phyloP scores from a whole-genome alignment of 1,284 basidiomycete species.

The Tylopilus orsonianus region DNA sequence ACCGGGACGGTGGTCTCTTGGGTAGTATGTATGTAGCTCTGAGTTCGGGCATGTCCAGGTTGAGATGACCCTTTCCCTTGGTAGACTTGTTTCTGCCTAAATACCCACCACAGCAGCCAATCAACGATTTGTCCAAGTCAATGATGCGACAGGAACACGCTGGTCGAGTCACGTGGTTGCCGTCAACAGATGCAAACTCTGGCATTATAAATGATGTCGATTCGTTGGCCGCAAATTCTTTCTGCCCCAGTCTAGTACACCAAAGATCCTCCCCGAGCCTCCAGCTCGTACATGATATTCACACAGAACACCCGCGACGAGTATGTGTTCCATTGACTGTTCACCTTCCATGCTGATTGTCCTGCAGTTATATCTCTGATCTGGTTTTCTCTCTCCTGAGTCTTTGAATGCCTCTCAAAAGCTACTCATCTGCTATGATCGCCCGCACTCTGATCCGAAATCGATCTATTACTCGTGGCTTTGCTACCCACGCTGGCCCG shows the following conservation, averaged over 20 bases:
- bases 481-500: constrained; percentile 66
- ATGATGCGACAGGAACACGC: too few relatives aligned
- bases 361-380: constrained; percentile 76
- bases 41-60: too few relatives aligned
- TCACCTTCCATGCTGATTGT: constrained; percentile 5
- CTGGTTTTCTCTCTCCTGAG: constrained; percentile 78
- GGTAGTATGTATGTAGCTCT: too few relatives aligned
- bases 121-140: too few relatives aligned
- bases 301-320: constrained; percentile 84
- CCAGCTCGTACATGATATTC: constrained; percentile 72
- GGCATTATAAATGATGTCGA: constrained; percentile 19
- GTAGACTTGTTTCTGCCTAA: too few relatives aligned
- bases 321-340: constrained; percentile 42
- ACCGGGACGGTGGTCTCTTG: too few relatives aligned
- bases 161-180: too few relatives aligned
- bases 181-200: constrained; percentile 14
- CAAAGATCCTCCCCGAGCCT: constrained; percentile 17
- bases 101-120: too few relatives aligned
- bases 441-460: constrained; percentile 51
- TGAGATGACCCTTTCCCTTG: too few relatives aligned
- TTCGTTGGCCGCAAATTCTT: constrained; percentile 7
- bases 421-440: constrained; percentile 46
- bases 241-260: not conserved
- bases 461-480: constrained; percentile 52
- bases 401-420: constrained; percentile 42